A percentile compares a stretch with the other conserved stretches of the same genome.
Conservation (phyloP, 2,329 filamentous ascomycete genomes). For the Clonostachys solani region DNA sequence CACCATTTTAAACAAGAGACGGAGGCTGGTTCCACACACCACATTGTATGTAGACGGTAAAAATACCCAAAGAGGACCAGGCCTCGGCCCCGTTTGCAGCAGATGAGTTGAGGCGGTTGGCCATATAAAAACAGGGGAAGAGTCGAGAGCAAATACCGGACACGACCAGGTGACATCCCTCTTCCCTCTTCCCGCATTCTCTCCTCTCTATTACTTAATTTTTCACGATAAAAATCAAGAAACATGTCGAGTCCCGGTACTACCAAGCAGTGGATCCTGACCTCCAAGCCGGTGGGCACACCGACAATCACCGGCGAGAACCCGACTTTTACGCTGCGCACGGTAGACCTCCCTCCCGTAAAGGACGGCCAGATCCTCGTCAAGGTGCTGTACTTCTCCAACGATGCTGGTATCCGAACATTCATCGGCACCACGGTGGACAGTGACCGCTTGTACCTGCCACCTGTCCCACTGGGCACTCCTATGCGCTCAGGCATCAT, state of each 20-base stretch:
- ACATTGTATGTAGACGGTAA: too few species aligned
- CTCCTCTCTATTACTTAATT: too few species aligned
- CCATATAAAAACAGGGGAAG: too few species aligned
- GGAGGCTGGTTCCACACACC: too few species aligned
- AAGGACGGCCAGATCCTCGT: conserved; percentile 17
- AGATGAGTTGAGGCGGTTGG: too few species aligned
- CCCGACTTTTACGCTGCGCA: conserved; percentile 17
- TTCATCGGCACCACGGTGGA: conserved; percentile 19
- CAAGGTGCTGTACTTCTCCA: conserved; percentile 18
- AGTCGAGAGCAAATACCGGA: too few species aligned
- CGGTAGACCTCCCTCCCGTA: conserved; percentile 13
- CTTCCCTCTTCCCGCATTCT: too few species aligned
- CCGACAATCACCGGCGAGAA: conserved; percentile 16
- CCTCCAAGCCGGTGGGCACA: conserved; percentile 14
- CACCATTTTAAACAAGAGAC: too few species aligned
- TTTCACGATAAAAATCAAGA: too few species aligned
- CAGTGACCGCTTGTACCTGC: conserved; percentile 18
- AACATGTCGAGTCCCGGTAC: conserved; percentile 5
- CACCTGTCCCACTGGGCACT: conserved; percentile 16
- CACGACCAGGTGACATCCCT: too few species aligned
- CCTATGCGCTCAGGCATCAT: conserved; percentile 20
- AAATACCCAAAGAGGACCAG: too few species aligned
- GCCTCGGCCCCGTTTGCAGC: too few species aligned
- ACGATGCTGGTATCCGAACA: conserved; percentile 18
- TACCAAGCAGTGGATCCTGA: conserved; percentile 22